phyloP scores from a whole-genome alignment of 192 early-diverging fungal species.

The Coemansia sp. region DNA sequence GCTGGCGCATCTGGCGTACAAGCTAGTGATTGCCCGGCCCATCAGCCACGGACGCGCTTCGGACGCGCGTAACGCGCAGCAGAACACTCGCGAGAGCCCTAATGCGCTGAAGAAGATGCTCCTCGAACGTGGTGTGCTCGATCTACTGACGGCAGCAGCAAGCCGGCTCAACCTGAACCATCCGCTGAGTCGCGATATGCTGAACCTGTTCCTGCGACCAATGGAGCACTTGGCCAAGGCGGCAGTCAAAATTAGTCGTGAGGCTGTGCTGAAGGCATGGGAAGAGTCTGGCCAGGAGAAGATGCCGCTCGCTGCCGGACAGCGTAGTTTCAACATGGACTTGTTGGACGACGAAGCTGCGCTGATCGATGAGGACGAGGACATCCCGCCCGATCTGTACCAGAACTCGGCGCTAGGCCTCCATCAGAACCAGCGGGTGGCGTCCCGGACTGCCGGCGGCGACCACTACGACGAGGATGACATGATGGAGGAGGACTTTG shows the following conservation, averaged over 20 bases:
- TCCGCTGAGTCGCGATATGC: constrained; percentile 69
- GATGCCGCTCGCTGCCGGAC: constrained; percentile 31
- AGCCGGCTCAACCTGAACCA: constrained; percentile 88
- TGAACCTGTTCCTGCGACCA: constrained; percentile 76
- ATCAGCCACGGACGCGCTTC: constrained; percentile 20
- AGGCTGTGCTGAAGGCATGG: constrained; percentile 49
- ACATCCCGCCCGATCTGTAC: constrained; percentile 50
- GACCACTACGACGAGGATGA: constrained; percentile 26
- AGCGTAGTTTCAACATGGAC: constrained; percentile 34
- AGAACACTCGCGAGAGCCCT: constrained; percentile 14
- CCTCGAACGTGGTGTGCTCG: constrained; percentile 84
- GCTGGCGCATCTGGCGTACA: constrained; percentile 36
- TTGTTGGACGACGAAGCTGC: constrained; percentile 34
- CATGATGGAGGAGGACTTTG: constrained; percentile 43
- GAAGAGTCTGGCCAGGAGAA: constrained; percentile 46
- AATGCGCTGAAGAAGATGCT: constrained; percentile 55
- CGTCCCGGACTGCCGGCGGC: constrained; percentile 8
- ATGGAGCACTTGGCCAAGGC: constrained; percentile 83
- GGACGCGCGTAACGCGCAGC: not conserved
- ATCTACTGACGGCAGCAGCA: constrained; percentile 68
- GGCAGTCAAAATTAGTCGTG: constrained; percentile 77
- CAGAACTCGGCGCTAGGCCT: constrained; percentile 49
- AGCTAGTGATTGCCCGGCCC: constrained; percentile 42
- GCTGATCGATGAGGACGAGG: constrained; percentile 26
- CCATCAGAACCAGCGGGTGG: constrained; percentile 48